Percentiles rank a stretch among this genome's conserved stretches.
Conservation (phyloP, 176 grass and related monocot genomes). For the Urochloa ruziziensis region DNA sequence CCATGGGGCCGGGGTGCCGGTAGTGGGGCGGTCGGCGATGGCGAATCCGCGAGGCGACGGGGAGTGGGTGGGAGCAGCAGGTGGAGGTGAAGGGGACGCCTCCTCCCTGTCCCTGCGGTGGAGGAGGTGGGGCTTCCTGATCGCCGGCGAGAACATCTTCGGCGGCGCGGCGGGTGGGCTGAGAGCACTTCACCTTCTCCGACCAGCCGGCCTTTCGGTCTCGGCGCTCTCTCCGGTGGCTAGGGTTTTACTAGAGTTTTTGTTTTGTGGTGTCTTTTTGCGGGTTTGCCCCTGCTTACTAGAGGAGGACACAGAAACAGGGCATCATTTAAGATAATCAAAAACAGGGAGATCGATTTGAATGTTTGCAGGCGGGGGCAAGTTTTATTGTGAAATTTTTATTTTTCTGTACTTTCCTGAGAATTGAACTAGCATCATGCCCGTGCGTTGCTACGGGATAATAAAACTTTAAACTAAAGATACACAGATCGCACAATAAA, state of each 20-base stretch:
- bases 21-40: constrained; percentile 54
- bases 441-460: no score
- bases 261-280: background rate
- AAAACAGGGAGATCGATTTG: background rate
- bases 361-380: background rate
- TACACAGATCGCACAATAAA: no score
- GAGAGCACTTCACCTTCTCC: constrained; percentile 24
- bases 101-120: constrained; percentile 42
- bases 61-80: constrained; percentile 29
- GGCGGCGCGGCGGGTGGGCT: constrained; percentile 12
- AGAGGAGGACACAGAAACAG: background rate
- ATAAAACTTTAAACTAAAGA: no score
- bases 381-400: background rate
- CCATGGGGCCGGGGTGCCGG: constrained; percentile 90
- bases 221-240: constrained; percentile 5
- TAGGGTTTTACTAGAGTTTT: constrained; percentile 51
- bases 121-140: constrained; percentile 56
- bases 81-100: constrained; percentile 24
- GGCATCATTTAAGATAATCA: no score
- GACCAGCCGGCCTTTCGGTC: constrained; percentile 25
- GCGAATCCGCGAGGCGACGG: constrained; percentile 36
- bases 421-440: no score
- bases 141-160: constrained; percentile 88
- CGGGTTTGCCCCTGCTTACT: constrained; percentile 1
- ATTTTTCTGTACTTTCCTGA: background rate